Evolutionary conservation across 1,284 basidiomycete genomes (phyloP).

Genomic region (Moesziomyces globuligerus): DNA sequence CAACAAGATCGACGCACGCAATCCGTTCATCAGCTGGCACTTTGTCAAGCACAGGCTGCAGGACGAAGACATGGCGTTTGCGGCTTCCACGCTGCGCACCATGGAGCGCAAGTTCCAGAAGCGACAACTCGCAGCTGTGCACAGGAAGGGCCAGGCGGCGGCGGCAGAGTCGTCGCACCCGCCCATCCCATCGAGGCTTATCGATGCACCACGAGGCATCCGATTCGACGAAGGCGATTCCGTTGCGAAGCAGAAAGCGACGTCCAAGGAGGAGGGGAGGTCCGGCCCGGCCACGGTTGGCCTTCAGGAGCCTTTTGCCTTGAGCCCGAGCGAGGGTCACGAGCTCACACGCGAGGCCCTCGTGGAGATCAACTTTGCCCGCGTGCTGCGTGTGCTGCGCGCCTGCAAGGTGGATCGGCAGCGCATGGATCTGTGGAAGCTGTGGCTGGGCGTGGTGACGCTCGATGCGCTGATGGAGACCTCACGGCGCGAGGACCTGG

Average conservation of each 20-base stretch:
- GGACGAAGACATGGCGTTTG: conserved; percentile 56
- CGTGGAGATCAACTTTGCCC: conserved; percentile 60
- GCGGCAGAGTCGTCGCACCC: background rate
- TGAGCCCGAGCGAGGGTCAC: conserved; percentile 15
- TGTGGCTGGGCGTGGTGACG: conserved; percentile 57
- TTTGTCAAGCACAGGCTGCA: conserved; percentile 56
- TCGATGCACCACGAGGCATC: conserved; percentile 6
- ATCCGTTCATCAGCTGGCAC: conserved; percentile 62
- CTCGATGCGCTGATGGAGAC: conserved; percentile 38
- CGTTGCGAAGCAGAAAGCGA: background rate
- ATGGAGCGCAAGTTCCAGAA: conserved; percentile 53
- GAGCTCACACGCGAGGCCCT: conserved; percentile 59
- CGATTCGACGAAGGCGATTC: conserved; percentile 12
- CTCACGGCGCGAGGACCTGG: conserved; percentile 28
- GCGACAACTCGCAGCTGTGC: conserved; percentile 16
- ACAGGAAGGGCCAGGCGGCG: conserved; percentile 3
- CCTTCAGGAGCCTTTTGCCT: conserved; percentile 21
- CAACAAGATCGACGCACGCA: conserved; percentile 55
- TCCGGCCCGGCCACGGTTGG: background rate
- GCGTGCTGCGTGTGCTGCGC: conserved; percentile 51
- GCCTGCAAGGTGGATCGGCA: conserved; percentile 62
- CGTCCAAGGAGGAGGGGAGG: background rate
- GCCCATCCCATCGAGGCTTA: conserved; percentile 33
- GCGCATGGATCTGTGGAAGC: conserved; percentile 58
- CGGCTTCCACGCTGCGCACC: conserved; percentile 46